Conservation (phyloP, 495 filamentous ascomycete genomes). For the Hypoxylon lienhwacheense region DNA sequence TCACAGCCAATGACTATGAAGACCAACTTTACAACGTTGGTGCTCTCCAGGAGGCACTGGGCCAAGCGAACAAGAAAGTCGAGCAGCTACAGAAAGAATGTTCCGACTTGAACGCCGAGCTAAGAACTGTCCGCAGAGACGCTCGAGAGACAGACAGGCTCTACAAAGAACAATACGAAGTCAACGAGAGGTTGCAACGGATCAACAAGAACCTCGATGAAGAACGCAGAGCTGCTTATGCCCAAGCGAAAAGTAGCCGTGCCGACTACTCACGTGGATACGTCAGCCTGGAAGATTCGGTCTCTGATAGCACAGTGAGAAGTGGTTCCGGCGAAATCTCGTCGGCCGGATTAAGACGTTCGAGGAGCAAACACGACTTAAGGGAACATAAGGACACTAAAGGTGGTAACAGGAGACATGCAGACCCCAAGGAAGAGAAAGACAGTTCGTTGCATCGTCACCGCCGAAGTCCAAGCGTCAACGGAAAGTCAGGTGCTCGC, state of each 20-base stretch:
- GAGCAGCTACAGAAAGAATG: slow-evolving; percentile 31
- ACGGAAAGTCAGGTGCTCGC: slow-evolving; percentile 12
- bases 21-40: slow-evolving; percentile 36
- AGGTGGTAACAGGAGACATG: slow-evolving; percentile 20
- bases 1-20: slow-evolving; percentile 38
- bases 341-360: slow-evolving; percentile 10
- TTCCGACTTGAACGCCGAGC: slow-evolving; percentile 29
- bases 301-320: slow-evolving; percentile 19
- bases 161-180: slow-evolving; percentile 31
- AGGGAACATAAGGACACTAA: slow-evolving; percentile 21
- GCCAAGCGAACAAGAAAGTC: slow-evolving; percentile 35
- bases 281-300: slow-evolving; percentile 12
- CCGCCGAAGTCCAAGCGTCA: slow-evolving; percentile 29
- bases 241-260: slow-evolving; percentile 17
- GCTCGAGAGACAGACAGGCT: slow-evolving; percentile 18
- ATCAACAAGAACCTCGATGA: slow-evolving; percentile 26
- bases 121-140: slow-evolving; percentile 24
- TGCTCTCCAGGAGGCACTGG: slow-evolving; percentile 37
- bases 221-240: slow-evolving; percentile 6
- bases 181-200: slow-evolving; percentile 15
- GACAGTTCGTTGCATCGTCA: slow-evolving; percentile 13
- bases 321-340: slow-evolving; percentile 30
- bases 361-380: slow-evolving; percentile 19
- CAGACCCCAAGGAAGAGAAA: slow-evolving; percentile 17
- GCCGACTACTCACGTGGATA: slow-evolving; percentile 20